Evolutionary conservation across 768 basidiomycete genomes (phyloP).

Genomic region (Tricholoma saponaceum): DNA sequence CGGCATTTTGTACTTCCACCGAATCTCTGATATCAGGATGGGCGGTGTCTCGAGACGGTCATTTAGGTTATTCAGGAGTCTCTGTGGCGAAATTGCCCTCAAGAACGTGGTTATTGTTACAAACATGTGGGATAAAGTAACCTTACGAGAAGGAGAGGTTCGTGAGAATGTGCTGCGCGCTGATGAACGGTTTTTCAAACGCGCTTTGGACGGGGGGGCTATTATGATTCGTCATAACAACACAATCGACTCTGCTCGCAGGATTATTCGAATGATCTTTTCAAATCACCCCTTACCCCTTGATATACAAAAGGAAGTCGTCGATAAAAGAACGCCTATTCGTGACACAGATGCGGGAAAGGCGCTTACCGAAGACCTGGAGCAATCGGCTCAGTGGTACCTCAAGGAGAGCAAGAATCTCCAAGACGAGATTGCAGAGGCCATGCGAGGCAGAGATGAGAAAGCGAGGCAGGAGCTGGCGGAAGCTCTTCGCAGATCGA

Average conservation of each 20-base stretch:
- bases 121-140: conserved; percentile 5
- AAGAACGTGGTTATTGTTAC: conserved; percentile 9
- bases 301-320: conserved; percentile 22
- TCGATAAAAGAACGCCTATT: conserved; percentile 15
- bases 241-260: conserved; percentile 22
- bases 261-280: conserved; percentile 26
- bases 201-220: conserved; percentile 34
- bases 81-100: conserved; percentile 2
- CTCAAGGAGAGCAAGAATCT: not conserved
- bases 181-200: conserved; percentile 31
- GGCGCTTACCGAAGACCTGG: conserved; percentile 3
- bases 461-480: not conserved
- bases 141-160: not conserved
- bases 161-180: not conserved
- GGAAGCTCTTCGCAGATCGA: not conserved
- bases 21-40: not conserved
- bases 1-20: conserved; percentile 7
- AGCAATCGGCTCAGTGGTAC: too few relatives aligned
- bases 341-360: conserved; percentile 16
- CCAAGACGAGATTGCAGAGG: not conserved
- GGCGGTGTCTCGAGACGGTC: not conserved
- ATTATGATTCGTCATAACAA: conserved; percentile 28
- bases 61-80: conserved; percentile 7
- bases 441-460: not conserved
- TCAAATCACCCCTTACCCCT: conserved; percentile 26